A percentile compares a stretch with the other conserved stretches of the same genome.
Evolutionary conservation across 495 filamentous ascomycete species (phyloP).

Genomic region (Podospora australis): DNA sequence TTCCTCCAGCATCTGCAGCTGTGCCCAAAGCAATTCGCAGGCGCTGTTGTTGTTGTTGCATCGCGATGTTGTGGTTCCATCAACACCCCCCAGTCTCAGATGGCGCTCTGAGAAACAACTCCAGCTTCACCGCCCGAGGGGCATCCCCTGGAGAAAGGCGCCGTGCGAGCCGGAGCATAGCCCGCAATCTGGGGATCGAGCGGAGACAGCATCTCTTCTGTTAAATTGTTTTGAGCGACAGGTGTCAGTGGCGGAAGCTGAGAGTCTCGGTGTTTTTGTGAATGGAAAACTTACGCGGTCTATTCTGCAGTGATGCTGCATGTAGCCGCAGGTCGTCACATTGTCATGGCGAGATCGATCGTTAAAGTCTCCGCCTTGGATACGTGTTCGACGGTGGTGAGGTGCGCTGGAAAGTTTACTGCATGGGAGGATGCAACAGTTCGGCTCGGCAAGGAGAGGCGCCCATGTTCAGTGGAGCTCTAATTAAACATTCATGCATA

Average conservation of each 20-base stretch:
- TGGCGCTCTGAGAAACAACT: conserved; percentile 4
- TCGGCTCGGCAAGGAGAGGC: conserved; percentile 11
- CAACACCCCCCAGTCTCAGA: too few species aligned
- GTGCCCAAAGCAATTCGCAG: conserved; percentile 16
- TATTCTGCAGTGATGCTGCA: too few species aligned
- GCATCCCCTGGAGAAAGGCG: not conserved
- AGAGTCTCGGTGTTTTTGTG: too few species aligned
- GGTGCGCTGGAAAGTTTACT: not conserved
- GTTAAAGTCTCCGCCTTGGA: too few species aligned
- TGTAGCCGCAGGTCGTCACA: conserved; percentile 1
- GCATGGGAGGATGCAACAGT: conserved; percentile 1
- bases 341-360: conserved; percentile 3
- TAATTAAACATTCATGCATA: conserved; percentile 23
- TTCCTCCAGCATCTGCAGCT: conserved; percentile 1
- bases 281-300: too few species aligned
- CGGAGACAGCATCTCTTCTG: too few species aligned
- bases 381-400: conserved; percentile 20
- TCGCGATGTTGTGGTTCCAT: too few species aligned
- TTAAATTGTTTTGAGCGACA: too few species aligned
- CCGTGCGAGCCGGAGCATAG: not conserved
- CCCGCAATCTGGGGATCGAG: too few species aligned
- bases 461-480: conserved; percentile 6
- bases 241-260: too few species aligned
- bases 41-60: too few species aligned
- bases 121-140: not conserved